These are phyloP conservation scores for Verticillium nonalfalfae DNA, from an alignment of 2,329 filamentous ascomycete species.

Conservation along the genomic window DNA sequence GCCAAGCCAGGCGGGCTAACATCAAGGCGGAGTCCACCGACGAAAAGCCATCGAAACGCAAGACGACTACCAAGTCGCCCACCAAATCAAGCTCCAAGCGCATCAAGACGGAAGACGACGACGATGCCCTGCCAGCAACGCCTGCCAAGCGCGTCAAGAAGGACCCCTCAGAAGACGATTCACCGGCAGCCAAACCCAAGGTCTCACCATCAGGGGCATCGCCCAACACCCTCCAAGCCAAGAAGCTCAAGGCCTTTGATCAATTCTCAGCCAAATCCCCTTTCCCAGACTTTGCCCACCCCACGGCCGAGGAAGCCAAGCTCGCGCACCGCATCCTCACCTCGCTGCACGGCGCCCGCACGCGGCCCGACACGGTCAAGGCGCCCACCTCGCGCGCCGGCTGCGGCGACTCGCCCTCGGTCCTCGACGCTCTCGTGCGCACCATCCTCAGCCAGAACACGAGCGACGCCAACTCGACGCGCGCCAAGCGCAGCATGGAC, in stretches of 20 bases:
- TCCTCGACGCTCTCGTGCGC: conserved; percentile 45
- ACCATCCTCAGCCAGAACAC: conserved; percentile 49
- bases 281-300: conserved; percentile 60
- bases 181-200: conserved; percentile 5
- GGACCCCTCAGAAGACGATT: not conserved
- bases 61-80: not conserved
- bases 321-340: conserved; percentile 62
- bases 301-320: conserved; percentile 61
- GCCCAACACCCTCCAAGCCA: conserved; percentile 25
- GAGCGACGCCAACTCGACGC: conserved; percentile 48
- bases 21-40: not conserved
- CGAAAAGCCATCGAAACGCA: conserved; percentile 5
- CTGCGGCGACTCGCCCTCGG: conserved; percentile 42
- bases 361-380: conserved; percentile 54
- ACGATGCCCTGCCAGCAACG: not conserved
- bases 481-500: conserved; percentile 48
- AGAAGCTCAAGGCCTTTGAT: conserved; percentile 35
- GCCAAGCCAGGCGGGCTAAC: not conserved
- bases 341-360: conserved; percentile 56
- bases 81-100: conserved; percentile 5
- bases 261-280: conserved; percentile 43
- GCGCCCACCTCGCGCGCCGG: conserved; percentile 60
- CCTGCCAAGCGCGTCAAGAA: conserved; percentile 5
- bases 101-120: conserved; percentile 10
- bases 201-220: not conserved